These are phyloP conservation scores for Tephrocybe sp. DNA, from an alignment of 768 basidiomycete genomes.

Conservation along the genomic window DNA sequence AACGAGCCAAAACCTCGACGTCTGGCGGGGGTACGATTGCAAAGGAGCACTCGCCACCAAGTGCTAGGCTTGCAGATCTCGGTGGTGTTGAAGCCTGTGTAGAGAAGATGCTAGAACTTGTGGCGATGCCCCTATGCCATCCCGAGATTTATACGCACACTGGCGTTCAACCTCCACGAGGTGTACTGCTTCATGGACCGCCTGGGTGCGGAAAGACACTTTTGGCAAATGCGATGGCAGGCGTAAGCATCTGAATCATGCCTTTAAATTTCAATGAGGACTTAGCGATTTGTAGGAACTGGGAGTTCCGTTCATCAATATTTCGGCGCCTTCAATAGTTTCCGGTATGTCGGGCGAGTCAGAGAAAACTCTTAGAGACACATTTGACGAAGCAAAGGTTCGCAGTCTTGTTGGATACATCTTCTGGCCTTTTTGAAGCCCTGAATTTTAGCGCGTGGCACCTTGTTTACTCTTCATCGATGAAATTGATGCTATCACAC, in stretches of 20 bases:
- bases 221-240: conserved; percentile 92
- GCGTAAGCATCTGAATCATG: conserved; percentile 50
- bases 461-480: conserved; percentile 96
- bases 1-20: conserved; percentile 45
- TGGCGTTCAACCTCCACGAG: conserved; percentile 88
- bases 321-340: conserved; percentile 94
- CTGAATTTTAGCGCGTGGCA: conserved; percentile 62
- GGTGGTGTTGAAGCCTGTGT: conserved; percentile 86
- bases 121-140: conserved; percentile 91
- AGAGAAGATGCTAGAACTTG: conserved; percentile 94
- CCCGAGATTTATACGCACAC: conserved; percentile 95
- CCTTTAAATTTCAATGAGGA: conserved; percentile 1
- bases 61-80: conserved; percentile 75
- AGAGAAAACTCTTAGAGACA: conserved; percentile 93
- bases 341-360: conserved; percentile 99
- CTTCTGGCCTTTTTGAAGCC: neutral
- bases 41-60: conserved; percentile 72
- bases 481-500: conserved; percentile 97
- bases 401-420: conserved; percentile 12
- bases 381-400: conserved; percentile 96
- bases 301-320: conserved; percentile 86
- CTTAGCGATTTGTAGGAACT: conserved; percentile 60
- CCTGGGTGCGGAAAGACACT: conserved; percentile 97
- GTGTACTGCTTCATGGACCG: conserved; percentile 91
- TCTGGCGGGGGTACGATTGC: conserved; percentile 31